These are phyloP conservation scores for Parastagonospora avenae DNA, from an alignment of 2,329 filamentous ascomycete species.

Conservation along the genomic window DNA sequence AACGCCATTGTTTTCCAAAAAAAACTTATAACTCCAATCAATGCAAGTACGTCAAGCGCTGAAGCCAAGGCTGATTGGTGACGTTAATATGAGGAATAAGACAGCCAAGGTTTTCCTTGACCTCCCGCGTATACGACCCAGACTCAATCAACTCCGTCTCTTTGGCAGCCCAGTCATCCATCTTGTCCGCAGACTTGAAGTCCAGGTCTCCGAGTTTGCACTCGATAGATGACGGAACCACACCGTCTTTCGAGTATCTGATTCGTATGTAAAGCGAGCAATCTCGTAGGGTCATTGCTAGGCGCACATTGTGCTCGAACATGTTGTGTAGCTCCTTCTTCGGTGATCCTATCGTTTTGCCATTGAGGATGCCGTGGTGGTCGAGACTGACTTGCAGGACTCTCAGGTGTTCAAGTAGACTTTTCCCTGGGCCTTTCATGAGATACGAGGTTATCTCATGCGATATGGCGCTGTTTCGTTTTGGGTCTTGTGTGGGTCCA, in stretches of 20 bases:
- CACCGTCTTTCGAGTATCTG: constrained; percentile 6
- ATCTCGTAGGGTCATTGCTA: constrained; percentile 56
- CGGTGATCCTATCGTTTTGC: neutral
- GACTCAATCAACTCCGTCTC: constrained; percentile 46
- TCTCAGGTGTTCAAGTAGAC: constrained; percentile 45
- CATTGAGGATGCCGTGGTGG: constrained; percentile 33
- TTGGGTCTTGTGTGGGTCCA: neutral
- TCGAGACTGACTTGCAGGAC: constrained; percentile 48
- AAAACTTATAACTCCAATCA: no score
- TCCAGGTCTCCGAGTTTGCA: constrained; percentile 54
- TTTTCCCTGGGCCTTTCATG: constrained; percentile 38
- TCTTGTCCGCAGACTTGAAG: constrained; percentile 51
- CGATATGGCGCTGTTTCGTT: constrained; percentile 2
- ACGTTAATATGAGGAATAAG: neutral
- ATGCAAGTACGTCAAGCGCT: no score
- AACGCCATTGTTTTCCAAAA: no score
- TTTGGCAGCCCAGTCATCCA: constrained; percentile 49
- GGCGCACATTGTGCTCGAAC: constrained; percentile 26
- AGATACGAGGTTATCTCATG: constrained; percentile 29
- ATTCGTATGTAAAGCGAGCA: constrained; percentile 52
- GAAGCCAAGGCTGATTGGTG: no score
- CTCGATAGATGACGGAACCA: constrained; percentile 33
- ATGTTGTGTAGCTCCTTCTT: neutral
- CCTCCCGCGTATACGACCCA: constrained; percentile 45
- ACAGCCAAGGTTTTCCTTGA: constrained; percentile 3